Evolutionary conservation across 2,329 filamentous ascomycete genomes (phyloP), one percentile per base, ranked within the genome.

Genomic region (Knoxdaviesia proteae): DNA sequence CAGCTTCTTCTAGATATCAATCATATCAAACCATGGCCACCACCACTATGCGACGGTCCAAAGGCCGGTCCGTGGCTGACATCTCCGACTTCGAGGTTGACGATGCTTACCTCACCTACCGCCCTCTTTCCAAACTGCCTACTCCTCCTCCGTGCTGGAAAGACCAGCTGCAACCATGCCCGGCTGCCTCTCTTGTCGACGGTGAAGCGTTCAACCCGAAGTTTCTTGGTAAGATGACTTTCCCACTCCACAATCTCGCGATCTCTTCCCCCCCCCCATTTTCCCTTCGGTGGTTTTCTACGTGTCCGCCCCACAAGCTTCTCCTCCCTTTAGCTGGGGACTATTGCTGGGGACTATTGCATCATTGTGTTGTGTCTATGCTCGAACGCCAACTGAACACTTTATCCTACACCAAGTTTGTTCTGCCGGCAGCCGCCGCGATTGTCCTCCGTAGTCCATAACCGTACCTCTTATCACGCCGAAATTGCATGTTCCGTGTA

Each of bases 71-170:
- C 39, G 36, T 50, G 36, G 41, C 44, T 43, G 50, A 50, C 44
- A 49, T 49, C 43, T 50, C 51, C 38, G 60, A 63, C 47, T 61
- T 68, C 50, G 63, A 68, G 44, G 61, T 61, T 48, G 20, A 20
- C 20, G 62, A 66, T 46, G 63, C 64, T 48, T 73, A 71, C 56
- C 74, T 76, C 51, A 76, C 74, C 48, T 80, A 80, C 57, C 68
- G 73, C 40, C 76, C 76, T 7, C 63, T 80, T 42, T 80, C 75
- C 32, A 77, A 75, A 55, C 65, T 80, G 29, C 76, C 76, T 29
- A 80, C 76, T 42, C 76, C 76, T 47, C 76, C 76, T 38, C 67
- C 67, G 7, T 76, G 71, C 38, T 67, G 65, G 41, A 59, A 58
- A 46, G 60, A 53, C 47, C 62, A 11, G 62, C 62, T 37, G 59